A percentile compares a stretch with the other conserved stretches of the same genome.
These are phyloP conservation scores for Penicillium sp. DNA, from an alignment of 2,329 filamentous ascomycete species.

Conservation along the genomic window DNA sequence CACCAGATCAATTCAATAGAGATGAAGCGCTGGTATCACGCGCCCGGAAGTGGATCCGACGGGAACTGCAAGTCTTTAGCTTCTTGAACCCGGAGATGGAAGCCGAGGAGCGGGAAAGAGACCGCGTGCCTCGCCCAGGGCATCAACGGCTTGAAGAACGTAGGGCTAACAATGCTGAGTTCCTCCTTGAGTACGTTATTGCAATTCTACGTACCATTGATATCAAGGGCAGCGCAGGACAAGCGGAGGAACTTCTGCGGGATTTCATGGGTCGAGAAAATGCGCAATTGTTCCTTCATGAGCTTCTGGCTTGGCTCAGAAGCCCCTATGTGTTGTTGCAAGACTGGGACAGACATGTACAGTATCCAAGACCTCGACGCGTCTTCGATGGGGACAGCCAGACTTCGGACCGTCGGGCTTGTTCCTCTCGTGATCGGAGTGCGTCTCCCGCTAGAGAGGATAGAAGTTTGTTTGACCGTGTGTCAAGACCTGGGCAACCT, in stretches of 20 bases:
- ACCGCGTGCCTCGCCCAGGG: constrained; percentile 23
- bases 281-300: constrained; percentile 73
- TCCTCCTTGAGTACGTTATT: constrained; percentile 77
- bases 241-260: constrained; percentile 70
- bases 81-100: constrained; percentile 53
- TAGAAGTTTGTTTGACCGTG: constrained; percentile 19
- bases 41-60: constrained; percentile 72
- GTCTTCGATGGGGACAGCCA: constrained; percentile 2
- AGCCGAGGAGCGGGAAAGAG: constrained; percentile 9
- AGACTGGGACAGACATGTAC: constrained; percentile 75
- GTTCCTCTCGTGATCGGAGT: constrained; percentile 8
- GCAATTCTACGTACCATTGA: constrained; percentile 78
- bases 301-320: constrained; percentile 72
- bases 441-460: constrained; percentile 22
- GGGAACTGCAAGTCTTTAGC: constrained; percentile 76
- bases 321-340: constrained; percentile 68
- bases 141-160: constrained; percentile 36
- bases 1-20: constrained; percentile 57
- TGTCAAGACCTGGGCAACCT: constrained; percentile 20
- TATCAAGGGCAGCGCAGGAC: constrained; percentile 68
- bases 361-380: constrained; percentile 51
- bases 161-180: constrained; percentile 67
- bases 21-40: constrained; percentile 66
- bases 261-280: constrained; percentile 73
- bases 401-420: constrained; percentile 9